Conservation (phyloP, 169 alveolate genomes). For the Plasmodium falciparum region DNA sequence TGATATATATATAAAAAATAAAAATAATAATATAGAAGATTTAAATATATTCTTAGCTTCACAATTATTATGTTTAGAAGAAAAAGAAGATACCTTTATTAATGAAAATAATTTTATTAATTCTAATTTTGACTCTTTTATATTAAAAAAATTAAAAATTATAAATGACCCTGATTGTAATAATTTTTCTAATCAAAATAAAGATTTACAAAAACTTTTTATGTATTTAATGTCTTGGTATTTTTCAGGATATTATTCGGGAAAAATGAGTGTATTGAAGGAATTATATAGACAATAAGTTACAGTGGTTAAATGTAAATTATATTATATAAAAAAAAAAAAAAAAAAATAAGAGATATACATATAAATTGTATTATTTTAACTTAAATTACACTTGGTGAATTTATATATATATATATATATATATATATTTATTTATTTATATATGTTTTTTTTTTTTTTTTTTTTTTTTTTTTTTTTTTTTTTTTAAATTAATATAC, state of each 20-base stretch:
- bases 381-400: too few relatives aligned
- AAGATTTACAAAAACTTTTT: conserved; percentile 50
- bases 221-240: conserved; percentile 78
- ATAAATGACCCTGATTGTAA: conserved; percentile 13
- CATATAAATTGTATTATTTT: neutral
- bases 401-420: conserved; percentile 12
- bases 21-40: conserved; percentile 16
- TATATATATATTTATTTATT: neutral
- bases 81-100: conserved; percentile 17
- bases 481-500: neutral
- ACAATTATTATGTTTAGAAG: conserved; percentile 58
- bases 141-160: conserved; percentile 51
- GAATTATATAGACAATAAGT: conserved; percentile 20
- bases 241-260: conserved; percentile 75
- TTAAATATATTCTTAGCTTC: conserved; percentile 55
- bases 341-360: neutral
- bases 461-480: conserved; percentile 6
- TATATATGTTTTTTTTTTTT: neutral
- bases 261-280: conserved; percentile 57
- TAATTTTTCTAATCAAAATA: conserved; percentile 6
- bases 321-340: neutral
- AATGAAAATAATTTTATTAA: conserved; percentile 49
- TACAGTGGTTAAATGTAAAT: neutral
- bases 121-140: conserved; percentile 43
- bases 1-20: conserved; percentile 43